A percentile compares a stretch with the other conserved stretches of the same genome.
These are phyloP conservation scores for Mollisiaceae sp. DNA, from an alignment of 2,329 filamentous ascomycete genomes.

Conservation along the genomic window DNA sequence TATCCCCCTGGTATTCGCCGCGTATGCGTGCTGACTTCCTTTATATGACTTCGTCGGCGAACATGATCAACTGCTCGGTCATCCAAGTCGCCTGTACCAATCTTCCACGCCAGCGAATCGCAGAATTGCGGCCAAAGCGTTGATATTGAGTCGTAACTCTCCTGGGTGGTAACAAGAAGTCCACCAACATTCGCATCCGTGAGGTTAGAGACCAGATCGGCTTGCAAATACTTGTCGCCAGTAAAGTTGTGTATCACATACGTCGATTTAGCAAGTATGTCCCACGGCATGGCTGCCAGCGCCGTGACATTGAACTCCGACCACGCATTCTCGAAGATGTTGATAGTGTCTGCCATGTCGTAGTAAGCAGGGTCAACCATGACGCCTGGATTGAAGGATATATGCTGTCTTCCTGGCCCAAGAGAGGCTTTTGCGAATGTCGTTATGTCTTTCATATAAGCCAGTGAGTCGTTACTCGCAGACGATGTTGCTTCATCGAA, in stretches of 20 bases:
- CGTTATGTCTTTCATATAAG: slow-evolving; percentile 31
- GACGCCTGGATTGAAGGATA: slow-evolving; percentile 34
- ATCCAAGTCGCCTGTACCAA: slow-evolving; percentile 9
- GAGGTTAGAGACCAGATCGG: slow-evolving; percentile 28
- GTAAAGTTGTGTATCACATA: slow-evolving; percentile 34
- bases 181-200: slow-evolving; percentile 29
- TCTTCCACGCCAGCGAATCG: slow-evolving; percentile 17
- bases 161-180: slow-evolving; percentile 30
- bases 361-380: slow-evolving; percentile 31
- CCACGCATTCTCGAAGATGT: slow-evolving; percentile 33
- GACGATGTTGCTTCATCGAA: slow-evolving; percentile 30
- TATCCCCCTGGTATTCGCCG: background rate
- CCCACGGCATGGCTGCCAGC: slow-evolving; percentile 16
- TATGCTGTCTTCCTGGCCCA: slow-evolving; percentile 25
- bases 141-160: slow-evolving; percentile 30
- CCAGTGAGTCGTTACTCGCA: slow-evolving; percentile 20
- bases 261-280: slow-evolving; percentile 27
- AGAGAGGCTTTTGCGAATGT: slow-evolving; percentile 29
- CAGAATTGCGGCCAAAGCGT: slow-evolving; percentile 27
- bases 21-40: background rate
- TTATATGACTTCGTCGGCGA: background rate
- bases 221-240: slow-evolving; percentile 17
- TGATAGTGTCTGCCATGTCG: slow-evolving; percentile 32
- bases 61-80: background rate
- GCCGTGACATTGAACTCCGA: slow-evolving; percentile 26